A percentile compares a stretch with the other conserved stretches of the same genome.
These are phyloP conservation scores for Miscanthus lutarioriparius DNA, from an alignment of 176 grass and related monocot species.

Conservation along the genomic window DNA sequence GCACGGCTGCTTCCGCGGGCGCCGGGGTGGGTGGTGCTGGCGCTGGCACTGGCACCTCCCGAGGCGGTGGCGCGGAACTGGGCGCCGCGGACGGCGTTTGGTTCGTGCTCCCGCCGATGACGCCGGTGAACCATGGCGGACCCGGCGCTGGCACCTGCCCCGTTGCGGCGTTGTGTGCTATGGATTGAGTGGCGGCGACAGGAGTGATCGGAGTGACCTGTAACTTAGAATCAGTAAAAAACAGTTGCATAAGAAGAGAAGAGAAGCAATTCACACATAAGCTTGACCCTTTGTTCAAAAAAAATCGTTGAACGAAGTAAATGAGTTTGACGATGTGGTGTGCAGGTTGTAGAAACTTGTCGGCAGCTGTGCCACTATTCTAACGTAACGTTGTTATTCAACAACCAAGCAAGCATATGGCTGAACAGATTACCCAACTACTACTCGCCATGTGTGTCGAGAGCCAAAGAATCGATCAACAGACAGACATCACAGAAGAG, in stretches of 20 bases:
- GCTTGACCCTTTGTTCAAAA: neutral
- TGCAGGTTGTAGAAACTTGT: neutral
- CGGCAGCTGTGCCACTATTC: neutral
- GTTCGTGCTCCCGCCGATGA: neutral
- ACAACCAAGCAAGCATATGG: neutral
- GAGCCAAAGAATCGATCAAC: neutral
- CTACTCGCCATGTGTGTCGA: neutral
- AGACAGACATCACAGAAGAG: neutral
- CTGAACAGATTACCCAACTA: neutral
- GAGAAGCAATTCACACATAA: neutral
- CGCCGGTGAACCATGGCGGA: neutral
- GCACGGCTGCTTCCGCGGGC: neutral
- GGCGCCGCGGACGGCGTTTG: neutral
- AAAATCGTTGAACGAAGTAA: neutral
- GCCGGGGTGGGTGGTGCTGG: neutral
- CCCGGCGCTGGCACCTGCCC: neutral
- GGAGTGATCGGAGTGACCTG: constrained; percentile 35
- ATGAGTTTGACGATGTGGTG: neutral
- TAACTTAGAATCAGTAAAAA: neutral
- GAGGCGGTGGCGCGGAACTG: neutral
- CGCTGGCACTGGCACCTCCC: neutral
- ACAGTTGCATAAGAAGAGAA: neutral
- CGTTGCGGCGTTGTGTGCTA: neutral
- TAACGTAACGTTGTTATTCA: neutral
- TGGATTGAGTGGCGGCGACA: neutral